phyloP scores from a whole-genome alignment of 805 yeast species.

The Starmera amethionina region DNA sequence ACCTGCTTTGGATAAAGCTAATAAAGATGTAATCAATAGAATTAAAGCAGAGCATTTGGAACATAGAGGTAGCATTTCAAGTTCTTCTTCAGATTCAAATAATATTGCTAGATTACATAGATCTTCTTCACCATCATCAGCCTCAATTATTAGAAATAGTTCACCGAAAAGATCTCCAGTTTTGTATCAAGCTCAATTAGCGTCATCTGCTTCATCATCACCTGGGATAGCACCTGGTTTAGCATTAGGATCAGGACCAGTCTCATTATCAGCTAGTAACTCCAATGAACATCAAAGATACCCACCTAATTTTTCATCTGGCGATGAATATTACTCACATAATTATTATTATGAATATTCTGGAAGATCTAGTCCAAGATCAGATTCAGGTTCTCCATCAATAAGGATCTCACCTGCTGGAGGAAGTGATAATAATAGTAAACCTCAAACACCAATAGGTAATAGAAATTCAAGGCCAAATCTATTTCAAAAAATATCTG shows the following conservation, averaged over 20 bases:
- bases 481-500: constrained; percentile 18
- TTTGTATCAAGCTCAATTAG: background rate
- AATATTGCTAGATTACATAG: constrained; percentile 22
- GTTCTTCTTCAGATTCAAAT: constrained; percentile 26
- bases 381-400: constrained; percentile 19
- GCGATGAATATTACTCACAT: constrained; percentile 19
- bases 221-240: too few relatives aligned
- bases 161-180: constrained; percentile 22
- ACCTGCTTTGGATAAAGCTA: constrained; percentile 85
- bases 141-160: constrained; percentile 18
- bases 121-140: constrained; percentile 33
- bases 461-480: constrained; percentile 11
- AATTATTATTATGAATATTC: constrained; percentile 14
- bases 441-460: constrained; percentile 11
- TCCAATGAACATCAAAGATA: constrained; percentile 22
- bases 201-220: too few relatives aligned
- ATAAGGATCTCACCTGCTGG: constrained; percentile 3
- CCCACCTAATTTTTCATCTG: constrained; percentile 21
- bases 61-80: constrained; percentile 27
- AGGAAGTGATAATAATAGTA: constrained; percentile 6
- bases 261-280: too few relatives aligned
- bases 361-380: constrained; percentile 25
- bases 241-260: too few relatives aligned
- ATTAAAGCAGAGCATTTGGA: constrained; percentile 70
- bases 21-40: constrained; percentile 83